These are phyloP conservation scores for Mycosphaerelloides madeirae DNA, from an alignment of 2,329 filamentous ascomycete species.

Conservation along the genomic window DNA sequence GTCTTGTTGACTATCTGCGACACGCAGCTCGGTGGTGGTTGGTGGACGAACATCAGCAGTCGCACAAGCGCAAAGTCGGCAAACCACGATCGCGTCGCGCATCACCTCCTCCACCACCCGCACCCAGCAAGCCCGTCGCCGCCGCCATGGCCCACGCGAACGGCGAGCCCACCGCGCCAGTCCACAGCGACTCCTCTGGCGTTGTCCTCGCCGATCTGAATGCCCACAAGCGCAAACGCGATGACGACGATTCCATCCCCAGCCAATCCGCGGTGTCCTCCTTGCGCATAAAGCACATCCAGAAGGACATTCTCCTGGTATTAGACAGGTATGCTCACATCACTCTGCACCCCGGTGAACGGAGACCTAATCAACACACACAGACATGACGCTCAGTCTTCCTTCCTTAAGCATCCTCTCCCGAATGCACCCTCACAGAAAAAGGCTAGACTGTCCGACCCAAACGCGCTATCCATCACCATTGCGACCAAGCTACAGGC, in stretches of 20 bases:
- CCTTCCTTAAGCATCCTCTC: slow-evolving; percentile 41
- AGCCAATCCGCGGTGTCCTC: no score
- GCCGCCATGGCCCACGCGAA: background rate
- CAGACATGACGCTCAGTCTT: slow-evolving; percentile 41
- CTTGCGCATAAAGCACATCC: slow-evolving; percentile 10
- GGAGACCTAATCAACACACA: slow-evolving; percentile 10
- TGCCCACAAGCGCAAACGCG: slow-evolving; percentile 3
- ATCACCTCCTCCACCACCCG: background rate
- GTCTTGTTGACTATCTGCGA: no score
- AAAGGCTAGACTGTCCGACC: slow-evolving; percentile 40
- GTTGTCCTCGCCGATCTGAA: background rate
- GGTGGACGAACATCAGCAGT: no score
- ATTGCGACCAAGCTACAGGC: slow-evolving; percentile 38
- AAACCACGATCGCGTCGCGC: no score
- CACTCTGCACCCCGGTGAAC: background rate
- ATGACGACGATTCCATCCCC: background rate
- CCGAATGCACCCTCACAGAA: slow-evolving; percentile 42
- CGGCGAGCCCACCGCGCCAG: background rate
- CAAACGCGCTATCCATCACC: slow-evolving; percentile 26
- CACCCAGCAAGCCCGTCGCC: background rate
- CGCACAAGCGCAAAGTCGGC: no score
- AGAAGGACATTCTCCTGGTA: slow-evolving; percentile 40
- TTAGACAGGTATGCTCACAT: slow-evolving; percentile 36
- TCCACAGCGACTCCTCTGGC: background rate
- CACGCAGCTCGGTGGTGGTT: no score